Base-by-base conservation (phyloP, 306 rosid species). In the Trifolium repens region DNA sequence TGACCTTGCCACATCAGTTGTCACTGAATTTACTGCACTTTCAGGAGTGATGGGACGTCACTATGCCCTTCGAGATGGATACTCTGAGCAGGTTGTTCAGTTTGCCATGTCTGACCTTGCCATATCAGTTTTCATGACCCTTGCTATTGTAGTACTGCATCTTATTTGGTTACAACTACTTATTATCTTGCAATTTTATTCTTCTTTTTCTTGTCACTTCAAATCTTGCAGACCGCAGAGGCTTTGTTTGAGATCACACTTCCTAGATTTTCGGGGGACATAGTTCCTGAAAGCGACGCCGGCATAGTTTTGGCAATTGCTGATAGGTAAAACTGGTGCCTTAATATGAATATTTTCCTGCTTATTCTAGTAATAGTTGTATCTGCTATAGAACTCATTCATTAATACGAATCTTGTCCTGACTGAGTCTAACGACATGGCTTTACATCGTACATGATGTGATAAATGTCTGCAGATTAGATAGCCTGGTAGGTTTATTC, bases 181-280 rank as follows among this genome's bases (percentile, higher is more conserved):
- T 61, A 47, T 53, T 32, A 7, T 76, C 4, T 79, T 75, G 26
- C 69, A 44, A 60, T 58, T 61, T 74, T 46, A 67, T 77, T 49
- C 11, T 43, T 68, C 6, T 32, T 32, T 69, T 71, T 57, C 46
- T 75, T 78, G 49, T 44, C 42, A 55, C 54, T 54, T 59, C 58
- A 16, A 47, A 54, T 80, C 39, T 49, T 82, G 77, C 87, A 94
- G 98, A 81, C 89, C 77, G 92, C 97, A 17, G 97, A 94, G 50
- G 93, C 96, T 43, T 75, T 94, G 82, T 79, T 87, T 80, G 98
- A 94, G 88, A 94, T 94, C 65, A 94, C 89, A 0, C 94, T 94
- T 79, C 98, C 98, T 27, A 94, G 96, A 80, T 94, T 85, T 87
- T 94, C 98, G 67, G 98, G 98, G 74, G 98, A 94, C 81, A 70